phyloP scores from a whole-genome alignment of 2,329 filamentous ascomycete genomes.

The Septoria linicola region DNA sequence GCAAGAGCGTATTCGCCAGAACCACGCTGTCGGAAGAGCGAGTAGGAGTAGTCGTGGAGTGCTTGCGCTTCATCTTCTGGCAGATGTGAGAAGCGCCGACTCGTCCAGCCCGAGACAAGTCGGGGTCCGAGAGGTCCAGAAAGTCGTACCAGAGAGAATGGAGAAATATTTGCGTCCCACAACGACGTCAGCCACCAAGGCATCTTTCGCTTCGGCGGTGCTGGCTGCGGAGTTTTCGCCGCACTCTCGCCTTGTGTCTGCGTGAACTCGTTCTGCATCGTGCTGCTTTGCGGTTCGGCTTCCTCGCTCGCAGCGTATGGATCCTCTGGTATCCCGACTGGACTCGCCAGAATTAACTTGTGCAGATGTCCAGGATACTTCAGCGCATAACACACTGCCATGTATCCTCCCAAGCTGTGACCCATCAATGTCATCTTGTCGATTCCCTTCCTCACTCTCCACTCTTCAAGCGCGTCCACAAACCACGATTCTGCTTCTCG shows the following conservation, averaged over 20 bases:
- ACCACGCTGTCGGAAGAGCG: conserved; percentile 86
- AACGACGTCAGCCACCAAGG: conserved; percentile 88
- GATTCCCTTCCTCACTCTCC: conserved; percentile 83
- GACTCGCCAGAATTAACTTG: conserved; percentile 92
- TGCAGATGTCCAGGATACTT: conserved; percentile 95
- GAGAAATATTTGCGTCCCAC: conserved; percentile 96
- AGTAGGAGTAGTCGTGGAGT: conserved; percentile 91
- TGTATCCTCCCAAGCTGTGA: conserved; percentile 91
- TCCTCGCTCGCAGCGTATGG: conserved; percentile 81
- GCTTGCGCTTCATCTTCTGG: conserved; percentile 75
- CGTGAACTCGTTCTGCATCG: conserved; percentile 73
- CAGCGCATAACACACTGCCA: conserved; percentile 89
- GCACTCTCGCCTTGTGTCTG: conserved; percentile 49
- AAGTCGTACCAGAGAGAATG: conserved; percentile 86
- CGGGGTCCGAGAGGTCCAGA: conserved; percentile 86
- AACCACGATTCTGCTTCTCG: conserved; percentile 93
- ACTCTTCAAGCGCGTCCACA: conserved; percentile 92
- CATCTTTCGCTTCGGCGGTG: conserved; percentile 60
- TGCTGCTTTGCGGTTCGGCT: conserved; percentile 72
- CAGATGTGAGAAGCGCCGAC: conserved; percentile 85
- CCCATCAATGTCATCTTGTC: conserved; percentile 91
- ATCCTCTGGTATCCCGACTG: conserved; percentile 91
- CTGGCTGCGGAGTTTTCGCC: conserved; percentile 39
- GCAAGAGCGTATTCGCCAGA: conserved; percentile 91
- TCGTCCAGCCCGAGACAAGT: conserved; percentile 93